A percentile compares a stretch with the other conserved stretches of the same genome.
Evolutionary conservation across 495 filamentous ascomycete species (phyloP).

Genomic region (Neurospora sp.): DNA sequence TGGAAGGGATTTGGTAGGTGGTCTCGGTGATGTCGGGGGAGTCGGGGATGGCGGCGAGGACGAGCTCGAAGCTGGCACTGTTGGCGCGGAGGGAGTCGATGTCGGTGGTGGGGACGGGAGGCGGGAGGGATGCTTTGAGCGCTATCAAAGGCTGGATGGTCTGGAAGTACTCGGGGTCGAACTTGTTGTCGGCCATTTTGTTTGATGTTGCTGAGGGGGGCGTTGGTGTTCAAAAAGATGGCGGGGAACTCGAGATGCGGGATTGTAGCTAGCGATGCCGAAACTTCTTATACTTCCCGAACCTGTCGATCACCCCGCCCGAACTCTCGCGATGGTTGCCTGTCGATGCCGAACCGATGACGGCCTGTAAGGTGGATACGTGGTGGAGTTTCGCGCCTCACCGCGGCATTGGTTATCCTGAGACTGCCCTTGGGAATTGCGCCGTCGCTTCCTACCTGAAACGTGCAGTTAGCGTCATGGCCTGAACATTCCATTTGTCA

Average conservation of each 20-base stretch:
- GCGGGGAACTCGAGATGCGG: background rate
- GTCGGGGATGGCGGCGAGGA: background rate
- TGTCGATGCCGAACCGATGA: background rate
- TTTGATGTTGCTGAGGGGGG: background rate
- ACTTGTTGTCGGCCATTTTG: constrained; percentile 7
- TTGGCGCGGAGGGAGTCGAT: background rate
- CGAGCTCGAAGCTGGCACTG: background rate
- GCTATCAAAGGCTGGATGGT: background rate
- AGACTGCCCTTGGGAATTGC: background rate
- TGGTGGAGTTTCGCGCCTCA: background rate
- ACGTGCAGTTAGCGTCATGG: background rate
- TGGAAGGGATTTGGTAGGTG: constrained; percentile 7
- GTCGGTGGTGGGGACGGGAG: constrained; percentile 1
- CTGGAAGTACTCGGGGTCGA: constrained; percentile 10
- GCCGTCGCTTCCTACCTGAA: background rate
- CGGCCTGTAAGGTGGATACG: background rate
- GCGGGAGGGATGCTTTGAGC: background rate
- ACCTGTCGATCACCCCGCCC: background rate
- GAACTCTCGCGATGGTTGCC: background rate
- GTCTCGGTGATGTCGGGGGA: constrained; percentile 10
- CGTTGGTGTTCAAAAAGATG: background rate
- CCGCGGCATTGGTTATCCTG: background rate
- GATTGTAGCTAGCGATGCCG: background rate
- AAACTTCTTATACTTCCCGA: background rate
- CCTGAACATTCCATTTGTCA: background rate